Evolutionary conservation across 108 stramenopile genomes (phyloP).

Genomic region (Mayamaea pseudoterrestris): DNA sequence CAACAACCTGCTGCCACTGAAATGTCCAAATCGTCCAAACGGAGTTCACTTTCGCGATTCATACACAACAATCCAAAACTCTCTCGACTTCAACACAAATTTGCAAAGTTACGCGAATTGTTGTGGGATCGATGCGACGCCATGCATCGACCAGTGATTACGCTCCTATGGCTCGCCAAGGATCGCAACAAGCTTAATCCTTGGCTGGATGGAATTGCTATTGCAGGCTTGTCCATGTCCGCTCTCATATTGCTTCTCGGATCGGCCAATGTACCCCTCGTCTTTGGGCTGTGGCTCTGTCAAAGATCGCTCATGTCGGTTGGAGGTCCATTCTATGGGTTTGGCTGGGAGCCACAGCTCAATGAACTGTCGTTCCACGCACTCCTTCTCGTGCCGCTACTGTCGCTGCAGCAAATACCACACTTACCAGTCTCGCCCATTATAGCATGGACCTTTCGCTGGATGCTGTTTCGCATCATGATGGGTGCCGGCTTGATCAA

Average conservation of each 20-base stretch:
- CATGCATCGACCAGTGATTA: conserved; percentile 27
- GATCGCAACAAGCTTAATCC: conserved; percentile 29
- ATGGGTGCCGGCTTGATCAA: conserved; percentile 60
- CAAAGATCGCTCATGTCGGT: conserved; percentile 55
- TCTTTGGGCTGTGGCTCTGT: conserved; percentile 37
- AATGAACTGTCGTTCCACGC: conserved; percentile 50
- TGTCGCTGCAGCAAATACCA: conserved; percentile 29
- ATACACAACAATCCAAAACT: neutral
- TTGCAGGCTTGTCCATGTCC: conserved; percentile 29
- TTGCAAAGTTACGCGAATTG: conserved; percentile 17
- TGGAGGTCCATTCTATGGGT: conserved; percentile 48
- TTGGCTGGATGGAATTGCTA: conserved; percentile 49
- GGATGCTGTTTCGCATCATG: conserved; percentile 55
- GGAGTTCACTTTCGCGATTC: neutral
- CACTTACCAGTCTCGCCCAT: conserved; percentile 19
- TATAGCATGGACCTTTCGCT: conserved; percentile 35
- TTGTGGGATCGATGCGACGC: conserved; percentile 42
- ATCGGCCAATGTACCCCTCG: conserved; percentile 45
- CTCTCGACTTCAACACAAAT: neutral
- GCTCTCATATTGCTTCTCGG: conserved; percentile 23
- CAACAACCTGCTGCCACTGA: neutral
- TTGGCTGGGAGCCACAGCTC: conserved; percentile 61
- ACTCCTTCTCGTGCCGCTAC: conserved; percentile 49
- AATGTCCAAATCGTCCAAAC: neutral
- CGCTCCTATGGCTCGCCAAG: conserved; percentile 37